Evolutionary conservation across 192 early-diverging fungal species (phyloP), one percentile per base, ranked within the genome.

Genomic region (Neocallimastix lanati): DNA sequence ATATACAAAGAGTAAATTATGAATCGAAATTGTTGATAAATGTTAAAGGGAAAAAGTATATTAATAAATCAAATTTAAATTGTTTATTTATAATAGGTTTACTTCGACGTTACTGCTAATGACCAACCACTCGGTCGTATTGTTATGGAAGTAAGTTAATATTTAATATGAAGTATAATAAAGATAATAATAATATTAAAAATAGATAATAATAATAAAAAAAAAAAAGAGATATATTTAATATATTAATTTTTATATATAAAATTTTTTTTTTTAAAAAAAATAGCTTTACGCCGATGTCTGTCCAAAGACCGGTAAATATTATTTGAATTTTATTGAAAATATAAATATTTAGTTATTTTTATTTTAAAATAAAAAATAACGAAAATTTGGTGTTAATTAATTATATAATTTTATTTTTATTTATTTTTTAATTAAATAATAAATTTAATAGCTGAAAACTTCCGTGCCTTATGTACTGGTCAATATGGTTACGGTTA

Each of bases 391-490:
- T 38, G 13, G 14, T 14, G 9, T 38, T 14, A 15, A 14, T 2
- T 38, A 38, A 14, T 38, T 14, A 38, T 38, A 14, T 38, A 13
- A 14, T 38, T 29, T n/a, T 35, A 18, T 80, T 38, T 29, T 16
- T 77, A 28, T 16, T 15, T 38, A 25, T 5, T 80, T 30, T 83
- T 86, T 5, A 86, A 86, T 36, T 82, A 85, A 7, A 13, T 13
- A 37, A 13, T 37, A 37, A 37, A 37, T 37, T 12, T 12, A 89
- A 97, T 96, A n/a, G 96, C 95, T 82, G 96, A 99, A 87, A 99
- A 99, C 93, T 99, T 98, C 90, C 93, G 95, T 76, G 93, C 93
- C 81, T 84, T 94, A 76, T 99, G 96, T 90, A 98, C 96, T 82
- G 93, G 94, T 81, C 96, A 98, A 84, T 92, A 96, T 85, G 94